Evolutionary conservation across 2,329 filamentous ascomycete species (phyloP).

Genomic region (Fusarium domesticum): DNA sequence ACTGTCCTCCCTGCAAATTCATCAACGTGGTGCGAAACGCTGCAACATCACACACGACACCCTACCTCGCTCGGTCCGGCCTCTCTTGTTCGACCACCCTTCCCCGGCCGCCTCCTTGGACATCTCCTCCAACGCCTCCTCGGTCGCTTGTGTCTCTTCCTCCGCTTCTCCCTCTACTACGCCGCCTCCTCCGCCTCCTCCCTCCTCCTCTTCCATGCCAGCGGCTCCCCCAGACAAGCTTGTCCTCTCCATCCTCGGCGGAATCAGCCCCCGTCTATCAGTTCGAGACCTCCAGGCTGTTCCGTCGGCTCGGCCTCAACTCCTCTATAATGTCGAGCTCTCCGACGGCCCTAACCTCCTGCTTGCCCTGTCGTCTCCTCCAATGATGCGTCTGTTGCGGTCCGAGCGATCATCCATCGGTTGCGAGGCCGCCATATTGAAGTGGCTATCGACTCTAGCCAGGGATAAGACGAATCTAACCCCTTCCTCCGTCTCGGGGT

Average conservation of each 20-base stretch:
- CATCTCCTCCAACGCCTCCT: slow-evolving; percentile 19
- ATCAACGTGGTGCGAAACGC: slow-evolving; percentile 24
- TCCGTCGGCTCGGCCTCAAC: slow-evolving; percentile 39
- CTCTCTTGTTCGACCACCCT: slow-evolving; percentile 14
- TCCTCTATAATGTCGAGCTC: slow-evolving; percentile 42
- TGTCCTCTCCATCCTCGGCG: slow-evolving; percentile 26
- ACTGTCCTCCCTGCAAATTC: neutral
- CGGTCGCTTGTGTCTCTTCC: slow-evolving; percentile 16
- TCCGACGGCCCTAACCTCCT: slow-evolving; percentile 41
- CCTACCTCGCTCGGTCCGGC: slow-evolving; percentile 26
- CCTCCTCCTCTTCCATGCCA: slow-evolving; percentile 20
- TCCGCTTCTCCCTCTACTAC: slow-evolving; percentile 5
- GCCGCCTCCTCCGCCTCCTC: neutral
- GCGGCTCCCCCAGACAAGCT: slow-evolving; percentile 22
- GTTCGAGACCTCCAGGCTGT: slow-evolving; percentile 29
- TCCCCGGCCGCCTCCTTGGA: neutral
- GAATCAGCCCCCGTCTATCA: slow-evolving; percentile 24
- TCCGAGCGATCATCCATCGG: slow-evolving; percentile 44
- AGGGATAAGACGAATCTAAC: slow-evolving; percentile 11
- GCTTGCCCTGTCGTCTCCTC: slow-evolving; percentile 43
- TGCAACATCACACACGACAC: slow-evolving; percentile 28
- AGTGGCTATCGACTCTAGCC: slow-evolving; percentile 40
- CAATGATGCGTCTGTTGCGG: slow-evolving; percentile 44
- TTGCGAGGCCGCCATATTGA: slow-evolving; percentile 45
- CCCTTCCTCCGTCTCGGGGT: neutral